These are phyloP conservation scores for Botryobasidium botryosum DNA, from an alignment of 768 basidiomycete genomes.

Conservation along the genomic window DNA sequence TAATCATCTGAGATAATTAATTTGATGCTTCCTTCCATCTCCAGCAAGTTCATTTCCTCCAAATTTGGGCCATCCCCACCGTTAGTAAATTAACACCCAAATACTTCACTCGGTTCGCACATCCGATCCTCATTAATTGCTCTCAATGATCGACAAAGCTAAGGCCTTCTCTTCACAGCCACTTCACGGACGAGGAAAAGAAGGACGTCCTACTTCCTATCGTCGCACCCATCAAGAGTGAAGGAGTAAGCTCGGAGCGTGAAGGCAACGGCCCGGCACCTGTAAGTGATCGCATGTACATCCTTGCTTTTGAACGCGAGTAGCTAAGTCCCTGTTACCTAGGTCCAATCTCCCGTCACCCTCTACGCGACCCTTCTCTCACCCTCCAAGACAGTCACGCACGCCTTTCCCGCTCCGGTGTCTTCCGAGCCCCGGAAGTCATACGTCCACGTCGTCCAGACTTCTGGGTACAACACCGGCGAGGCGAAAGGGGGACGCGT, in stretches of 20 bases:
- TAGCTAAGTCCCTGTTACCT: no score
- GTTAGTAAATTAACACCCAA: constrained; percentile 38
- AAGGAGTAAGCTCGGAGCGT: constrained; percentile 41
- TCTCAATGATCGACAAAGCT: not conserved
- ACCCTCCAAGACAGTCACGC: constrained; percentile 30
- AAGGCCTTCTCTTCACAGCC: constrained; percentile 19
- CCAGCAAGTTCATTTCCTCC: constrained; percentile 37
- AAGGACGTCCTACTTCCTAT: constrained; percentile 48
- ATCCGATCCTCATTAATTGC: no score
- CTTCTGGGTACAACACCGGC: constrained; percentile 55
- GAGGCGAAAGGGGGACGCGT: constrained; percentile 28
- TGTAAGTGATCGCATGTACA: constrained; percentile 18
- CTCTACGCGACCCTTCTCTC: constrained; percentile 65
- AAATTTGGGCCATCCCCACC: constrained; percentile 50
- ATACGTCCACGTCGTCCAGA: constrained; percentile 79
- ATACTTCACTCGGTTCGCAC: constrained; percentile 66
- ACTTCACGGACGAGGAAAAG: constrained; percentile 75
- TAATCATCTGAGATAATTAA: no score
- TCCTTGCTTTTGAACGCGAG: no score
- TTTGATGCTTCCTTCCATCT: no score
- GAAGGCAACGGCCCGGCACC: constrained; percentile 70
- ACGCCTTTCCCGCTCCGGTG: constrained; percentile 26
- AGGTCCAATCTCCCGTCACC: constrained; percentile 39
- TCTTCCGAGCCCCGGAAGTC: constrained; percentile 31
- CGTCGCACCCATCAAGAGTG: constrained; percentile 52